Evolutionary conservation across 768 basidiomycete species (phyloP), one percentile per base, ranked within the genome.

Genomic region (Cyclocybe aegerita): DNA sequence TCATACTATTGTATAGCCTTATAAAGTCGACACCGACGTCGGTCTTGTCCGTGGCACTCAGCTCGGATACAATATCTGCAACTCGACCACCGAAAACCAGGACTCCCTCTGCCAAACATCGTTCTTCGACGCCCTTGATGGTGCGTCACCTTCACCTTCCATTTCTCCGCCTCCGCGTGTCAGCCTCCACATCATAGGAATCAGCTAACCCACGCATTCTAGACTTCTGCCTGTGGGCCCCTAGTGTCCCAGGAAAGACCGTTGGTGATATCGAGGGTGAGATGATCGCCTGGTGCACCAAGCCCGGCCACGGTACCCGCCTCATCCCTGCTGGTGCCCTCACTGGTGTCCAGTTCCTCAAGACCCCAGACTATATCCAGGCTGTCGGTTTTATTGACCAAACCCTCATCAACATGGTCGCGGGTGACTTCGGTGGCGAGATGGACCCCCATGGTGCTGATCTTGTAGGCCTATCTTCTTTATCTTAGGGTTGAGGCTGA

Each of bases 281-380:
- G 62, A 83, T 81, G 60, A 85, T 93, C 8, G 82, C 88, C 1
- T 93, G 81, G 78, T 93, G 89, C 70, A 81, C 83, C n/a, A 81
- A 85, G 63, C 75, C 76, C 1, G 80, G 80, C 5, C 80, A 78
- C 47, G 90, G 90, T 2, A 83, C 87, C 3, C 86, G 91, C 50
- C 60, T 85, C 46, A 88, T 93, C 32, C 88, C 87, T n/a, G 66
- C 61, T 0, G 85, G 84, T 14, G 76, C 87, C 31, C 65, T 91
- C 31, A 65, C 65, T 2, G 89, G 86, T 48, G 72, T 88, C 0
- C 88, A 91, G 67, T 74, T 77, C 62, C 75, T 85, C 56, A 72
- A 67, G 52, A 85, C 85, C 0, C 74, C 78, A 1, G 75, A 75
- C 50, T 88, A 88, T 57, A 63, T 81, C 34, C 80, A 82, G 60